Conservation (phyloP, 805 yeast species). For the Lachancea nothofagi region DNA sequence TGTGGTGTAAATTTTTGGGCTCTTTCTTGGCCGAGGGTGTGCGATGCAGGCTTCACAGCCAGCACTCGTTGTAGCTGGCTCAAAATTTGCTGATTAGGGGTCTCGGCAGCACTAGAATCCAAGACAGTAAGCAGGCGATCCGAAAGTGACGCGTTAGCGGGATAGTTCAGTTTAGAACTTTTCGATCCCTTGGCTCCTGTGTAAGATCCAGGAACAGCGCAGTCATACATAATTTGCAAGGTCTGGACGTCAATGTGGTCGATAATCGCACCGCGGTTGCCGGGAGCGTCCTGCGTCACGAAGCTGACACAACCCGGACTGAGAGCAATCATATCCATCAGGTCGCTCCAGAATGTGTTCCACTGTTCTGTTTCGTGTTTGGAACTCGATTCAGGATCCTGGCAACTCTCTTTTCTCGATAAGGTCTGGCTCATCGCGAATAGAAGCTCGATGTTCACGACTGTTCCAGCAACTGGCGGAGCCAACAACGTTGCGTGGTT, state of each 20-base stretch:
- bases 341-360: slow-evolving; percentile 11
- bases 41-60: slow-evolving; percentile 21
- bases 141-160: neutral
- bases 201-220: slow-evolving; percentile 1
- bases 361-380: neutral
- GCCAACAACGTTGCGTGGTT: slow-evolving; percentile 19
- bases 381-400: neutral
- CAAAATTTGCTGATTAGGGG: slow-evolving; percentile 8
- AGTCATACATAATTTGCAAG: slow-evolving; percentile 18
- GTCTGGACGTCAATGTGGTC: slow-evolving; percentile 20
- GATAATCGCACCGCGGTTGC: slow-evolving; percentile 6
- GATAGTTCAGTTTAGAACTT: neutral
- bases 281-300: neutral
- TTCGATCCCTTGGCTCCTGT: neutral
- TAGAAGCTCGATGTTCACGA: slow-evolving; percentile 21
- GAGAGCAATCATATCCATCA: slow-evolving; percentile 13
- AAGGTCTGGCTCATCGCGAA: slow-evolving; percentile 10
- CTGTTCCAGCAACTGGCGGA: slow-evolving; percentile 24
- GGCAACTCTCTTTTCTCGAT: neutral
- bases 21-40: slow-evolving; percentile 25
- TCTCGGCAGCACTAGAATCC: slow-evolving; percentile 1
- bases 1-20: slow-evolving; percentile 14
- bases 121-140: slow-evolving; percentile 5
- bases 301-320: slow-evolving; percentile 14
- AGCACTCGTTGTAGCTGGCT: slow-evolving; percentile 17